These are phyloP conservation scores for Leucaena leucocephala DNA, from an alignment of 306 rosid species.

Conservation along the genomic window DNA sequence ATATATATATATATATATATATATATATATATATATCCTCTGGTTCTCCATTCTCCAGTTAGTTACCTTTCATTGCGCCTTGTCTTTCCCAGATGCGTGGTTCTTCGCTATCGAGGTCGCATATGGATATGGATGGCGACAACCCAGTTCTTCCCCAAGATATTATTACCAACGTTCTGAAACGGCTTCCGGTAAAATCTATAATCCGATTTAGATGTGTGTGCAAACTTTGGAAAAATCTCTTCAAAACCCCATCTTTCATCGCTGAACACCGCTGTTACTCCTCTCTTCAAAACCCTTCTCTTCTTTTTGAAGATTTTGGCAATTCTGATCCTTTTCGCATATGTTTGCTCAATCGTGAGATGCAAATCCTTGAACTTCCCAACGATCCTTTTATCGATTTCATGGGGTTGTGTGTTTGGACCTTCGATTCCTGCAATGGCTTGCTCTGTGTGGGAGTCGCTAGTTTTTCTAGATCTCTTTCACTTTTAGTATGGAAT, in stretches of 20 bases:
- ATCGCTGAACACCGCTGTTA: conserved; percentile 9
- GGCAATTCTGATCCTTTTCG: not conserved
- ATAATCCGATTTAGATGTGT: conserved; percentile 24
- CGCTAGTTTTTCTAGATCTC: not conserved
- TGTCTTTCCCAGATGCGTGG: too few species aligned
- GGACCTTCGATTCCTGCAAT: conserved; percentile 27
- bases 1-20: too few species aligned
- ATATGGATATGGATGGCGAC: not conserved
- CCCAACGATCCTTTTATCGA: not conserved
- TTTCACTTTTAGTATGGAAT: conserved; percentile 9
- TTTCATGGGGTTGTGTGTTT: not conserved
- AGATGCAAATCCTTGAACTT: not conserved
- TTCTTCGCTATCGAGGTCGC: too few species aligned
- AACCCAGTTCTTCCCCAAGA: not conserved
- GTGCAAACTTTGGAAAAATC: not conserved
- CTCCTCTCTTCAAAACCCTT: not conserved
- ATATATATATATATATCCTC: too few species aligned
- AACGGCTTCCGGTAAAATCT: conserved; percentile 27
- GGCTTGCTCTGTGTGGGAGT: conserved; percentile 22
- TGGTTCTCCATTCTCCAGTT: too few species aligned
- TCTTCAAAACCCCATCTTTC: conserved; percentile 2
- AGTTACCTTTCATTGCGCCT: too few species aligned
- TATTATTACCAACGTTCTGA: conserved; percentile 3
- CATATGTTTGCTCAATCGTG: not conserved
- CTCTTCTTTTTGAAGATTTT: conserved; percentile 22